These are phyloP conservation scores for Melocanna baccifera DNA, from an alignment of 176 grass and related monocot species.

Conservation along the genomic window DNA sequence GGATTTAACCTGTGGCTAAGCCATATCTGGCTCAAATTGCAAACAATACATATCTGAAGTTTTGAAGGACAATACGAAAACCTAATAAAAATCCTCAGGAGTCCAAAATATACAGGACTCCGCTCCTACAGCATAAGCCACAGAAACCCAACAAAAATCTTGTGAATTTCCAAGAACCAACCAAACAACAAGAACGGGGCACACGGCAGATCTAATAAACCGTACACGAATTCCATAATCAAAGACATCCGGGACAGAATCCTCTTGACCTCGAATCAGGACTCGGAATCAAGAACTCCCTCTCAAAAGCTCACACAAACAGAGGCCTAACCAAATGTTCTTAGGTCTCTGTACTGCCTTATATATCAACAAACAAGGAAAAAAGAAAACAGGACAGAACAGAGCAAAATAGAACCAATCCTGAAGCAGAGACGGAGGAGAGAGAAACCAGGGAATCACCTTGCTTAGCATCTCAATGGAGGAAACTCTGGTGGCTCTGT, in stretches of 20 bases:
- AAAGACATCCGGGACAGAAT: not conserved
- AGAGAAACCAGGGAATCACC: slow-evolving; percentile 25
- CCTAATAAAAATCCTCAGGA: not conserved
- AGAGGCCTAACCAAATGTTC: not conserved
- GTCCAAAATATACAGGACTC: not conserved
- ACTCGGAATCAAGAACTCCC: not conserved
- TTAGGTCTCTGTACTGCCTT: not conserved
- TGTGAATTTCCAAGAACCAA: not conserved
- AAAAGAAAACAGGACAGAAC: not conserved
- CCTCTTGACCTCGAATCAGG: not conserved
- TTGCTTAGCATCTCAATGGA: slow-evolving; percentile 16
- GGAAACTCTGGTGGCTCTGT: not conserved
- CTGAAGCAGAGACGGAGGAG: not conserved
- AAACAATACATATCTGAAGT: not conserved
- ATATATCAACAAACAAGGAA: not conserved
- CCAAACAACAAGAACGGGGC: not conserved
- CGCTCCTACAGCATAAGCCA: not conserved
- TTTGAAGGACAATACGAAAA: not conserved
- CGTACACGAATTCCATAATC: not conserved
- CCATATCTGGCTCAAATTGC: not conserved
- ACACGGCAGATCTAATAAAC: slow-evolving; percentile 24
- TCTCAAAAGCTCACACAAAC: not conserved
- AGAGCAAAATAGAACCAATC: not conserved
- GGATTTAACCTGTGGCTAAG: not conserved
- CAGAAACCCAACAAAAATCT: not conserved